Percentiles rank a stretch among this genome's conserved stretches.
Evolutionary conservation across 106 monocot species (phyloP).

Genomic region (Allium sativum): DNA sequence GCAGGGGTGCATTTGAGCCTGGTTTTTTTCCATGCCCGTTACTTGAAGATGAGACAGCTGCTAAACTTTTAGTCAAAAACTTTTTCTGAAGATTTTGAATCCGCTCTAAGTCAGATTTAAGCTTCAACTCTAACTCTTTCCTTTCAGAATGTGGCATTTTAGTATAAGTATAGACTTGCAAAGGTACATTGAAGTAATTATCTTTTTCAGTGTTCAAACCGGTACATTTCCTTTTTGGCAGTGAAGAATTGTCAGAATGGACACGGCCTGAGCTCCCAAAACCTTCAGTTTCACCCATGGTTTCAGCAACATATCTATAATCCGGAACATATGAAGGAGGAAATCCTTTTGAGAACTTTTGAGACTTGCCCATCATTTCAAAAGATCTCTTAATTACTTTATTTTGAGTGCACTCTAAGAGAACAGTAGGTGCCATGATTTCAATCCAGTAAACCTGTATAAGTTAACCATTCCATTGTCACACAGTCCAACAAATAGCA

Average conservation of each 20-base stretch:
- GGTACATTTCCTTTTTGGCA: constrained; percentile 66
- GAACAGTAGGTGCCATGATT: constrained; percentile 35
- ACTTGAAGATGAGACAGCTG: constrained; percentile 19
- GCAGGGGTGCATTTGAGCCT: background rate
- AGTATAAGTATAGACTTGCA: constrained; percentile 32
- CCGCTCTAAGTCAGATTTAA: constrained; percentile 42
- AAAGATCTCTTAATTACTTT: constrained; percentile 19
- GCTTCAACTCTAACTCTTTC: constrained; percentile 25
- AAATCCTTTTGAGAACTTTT: constrained; percentile 26
- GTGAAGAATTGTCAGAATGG: constrained; percentile 49
- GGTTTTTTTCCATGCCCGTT: constrained; percentile 17
- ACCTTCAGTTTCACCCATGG: constrained; percentile 49
- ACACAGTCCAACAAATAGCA: background rate
- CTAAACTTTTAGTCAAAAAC: constrained; percentile 6
- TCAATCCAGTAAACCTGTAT: constrained; percentile 8
- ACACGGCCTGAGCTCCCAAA: constrained; percentile 42
- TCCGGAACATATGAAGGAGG: constrained; percentile 35
- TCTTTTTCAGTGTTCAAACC: constrained; percentile 38
- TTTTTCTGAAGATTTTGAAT: constrained; percentile 46
- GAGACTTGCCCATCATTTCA: constrained; percentile 42
- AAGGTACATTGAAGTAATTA: constrained; percentile 36
- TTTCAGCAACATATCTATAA: constrained; percentile 37
- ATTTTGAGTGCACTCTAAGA: constrained; percentile 25
- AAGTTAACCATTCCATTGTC: constrained; percentile 9
- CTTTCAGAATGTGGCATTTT: constrained; percentile 44